These are phyloP conservation scores for Amylocarpus encephaloides DNA, from an alignment of 2,329 filamentous ascomycete species.

Conservation along the genomic window DNA sequence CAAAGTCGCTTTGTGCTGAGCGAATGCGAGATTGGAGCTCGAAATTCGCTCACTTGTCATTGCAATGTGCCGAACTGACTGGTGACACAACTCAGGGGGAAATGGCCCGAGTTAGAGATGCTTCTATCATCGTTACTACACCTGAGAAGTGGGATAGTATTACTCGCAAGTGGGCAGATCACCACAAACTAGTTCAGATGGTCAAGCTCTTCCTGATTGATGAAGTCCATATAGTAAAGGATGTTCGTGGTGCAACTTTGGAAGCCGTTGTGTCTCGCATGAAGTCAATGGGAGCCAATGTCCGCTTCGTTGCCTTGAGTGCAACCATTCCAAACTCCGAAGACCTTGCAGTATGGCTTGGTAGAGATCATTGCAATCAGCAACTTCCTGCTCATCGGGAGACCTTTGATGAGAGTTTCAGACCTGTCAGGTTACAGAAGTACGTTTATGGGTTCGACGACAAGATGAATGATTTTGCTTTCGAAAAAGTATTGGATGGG, in stretches of 20 bases:
- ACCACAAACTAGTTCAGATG: constrained; percentile 65
- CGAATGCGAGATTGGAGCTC: constrained; percentile 68
- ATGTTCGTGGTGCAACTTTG: constrained; percentile 69
- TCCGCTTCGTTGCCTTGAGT: constrained; percentile 75
- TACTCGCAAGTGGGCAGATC: constrained; percentile 80
- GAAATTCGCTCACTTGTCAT: constrained; percentile 62
- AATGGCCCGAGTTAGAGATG: constrained; percentile 61
- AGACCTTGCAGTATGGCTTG: constrained; percentile 76
- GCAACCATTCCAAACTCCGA: constrained; percentile 78
- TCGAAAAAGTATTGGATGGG: constrained; percentile 62
- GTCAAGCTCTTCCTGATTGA: constrained; percentile 79
- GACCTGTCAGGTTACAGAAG: constrained; percentile 71
- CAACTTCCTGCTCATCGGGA: constrained; percentile 60
- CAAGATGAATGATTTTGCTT: constrained; percentile 63
- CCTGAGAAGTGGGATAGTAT: constrained; percentile 91
- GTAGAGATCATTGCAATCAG: constrained; percentile 53
- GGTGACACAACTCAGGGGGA: constrained; percentile 69
- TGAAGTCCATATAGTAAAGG: constrained; percentile 81
- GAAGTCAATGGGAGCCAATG: constrained; percentile 70
- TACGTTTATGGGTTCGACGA: constrained; percentile 67
- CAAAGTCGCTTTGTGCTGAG: constrained; percentile 76
- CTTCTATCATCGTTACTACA: constrained; percentile 78
- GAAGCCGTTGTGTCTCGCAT: constrained; percentile 82
- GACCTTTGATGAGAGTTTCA: constrained; percentile 71
- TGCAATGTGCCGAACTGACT: constrained; percentile 71